phyloP scores from a whole-genome alignment of 2,329 filamentous ascomycete genomes.

The Verticillium zaregamsianum region DNA sequence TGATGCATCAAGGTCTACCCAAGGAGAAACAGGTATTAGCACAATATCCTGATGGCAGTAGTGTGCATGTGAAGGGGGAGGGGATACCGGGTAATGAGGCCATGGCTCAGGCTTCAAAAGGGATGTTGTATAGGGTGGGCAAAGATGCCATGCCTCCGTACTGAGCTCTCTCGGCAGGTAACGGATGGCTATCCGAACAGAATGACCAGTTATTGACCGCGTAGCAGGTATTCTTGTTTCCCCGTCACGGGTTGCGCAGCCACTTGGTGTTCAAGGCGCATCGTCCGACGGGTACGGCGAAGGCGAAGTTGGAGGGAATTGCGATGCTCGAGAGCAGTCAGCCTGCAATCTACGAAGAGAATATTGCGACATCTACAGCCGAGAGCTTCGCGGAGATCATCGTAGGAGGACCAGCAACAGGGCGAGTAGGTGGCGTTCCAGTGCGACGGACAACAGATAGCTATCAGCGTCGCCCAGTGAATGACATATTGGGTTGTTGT shows the following conservation, averaged over 20 bases:
- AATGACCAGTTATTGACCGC: neutral
- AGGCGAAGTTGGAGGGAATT: neutral
- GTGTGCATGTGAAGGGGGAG: neutral
- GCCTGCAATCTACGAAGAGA: too few species aligned
- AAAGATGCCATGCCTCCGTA: neutral
- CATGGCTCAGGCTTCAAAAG: neutral
- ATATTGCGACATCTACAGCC: too few species aligned
- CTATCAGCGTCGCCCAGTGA: too few species aligned
- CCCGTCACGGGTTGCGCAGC: neutral
- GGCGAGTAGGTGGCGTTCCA: too few species aligned
- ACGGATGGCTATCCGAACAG: neutral
- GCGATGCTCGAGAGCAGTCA: neutral
- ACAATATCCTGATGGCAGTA: neutral
- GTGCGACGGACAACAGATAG: too few species aligned
- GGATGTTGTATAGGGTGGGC: neutral
- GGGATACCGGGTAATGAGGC: neutral
- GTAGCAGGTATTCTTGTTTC: neutral
- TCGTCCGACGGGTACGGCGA: neutral
- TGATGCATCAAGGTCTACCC: neutral
- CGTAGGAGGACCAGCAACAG: too few species aligned
- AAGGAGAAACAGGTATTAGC: neutral
- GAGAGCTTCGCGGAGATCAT: too few species aligned
- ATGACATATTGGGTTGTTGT: too few species aligned
- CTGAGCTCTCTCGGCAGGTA: neutral
- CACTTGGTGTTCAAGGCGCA: neutral